Evolutionary conservation across 345 rosid genomes (phyloP).

Genomic region (Boechera retrofracta): DNA sequence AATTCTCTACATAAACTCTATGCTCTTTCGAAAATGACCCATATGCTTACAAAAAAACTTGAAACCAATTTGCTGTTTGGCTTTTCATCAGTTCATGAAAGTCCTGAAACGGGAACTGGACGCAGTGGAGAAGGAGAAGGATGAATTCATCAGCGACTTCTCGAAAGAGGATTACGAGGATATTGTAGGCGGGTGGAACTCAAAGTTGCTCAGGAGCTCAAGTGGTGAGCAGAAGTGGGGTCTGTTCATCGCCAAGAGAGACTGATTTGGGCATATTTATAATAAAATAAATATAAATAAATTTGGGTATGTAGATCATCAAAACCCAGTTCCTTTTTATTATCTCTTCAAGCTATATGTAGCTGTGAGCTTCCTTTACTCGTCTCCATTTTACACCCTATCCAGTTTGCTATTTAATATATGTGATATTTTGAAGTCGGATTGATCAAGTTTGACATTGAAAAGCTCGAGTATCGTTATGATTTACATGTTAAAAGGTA

Average conservation of each 20-base stretch:
- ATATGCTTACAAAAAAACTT: neutral
- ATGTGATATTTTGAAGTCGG: neutral
- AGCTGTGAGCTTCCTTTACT: neutral
- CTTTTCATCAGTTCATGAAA: conserved; percentile 72
- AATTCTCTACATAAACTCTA: neutral
- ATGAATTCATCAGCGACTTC: conserved; percentile 71
- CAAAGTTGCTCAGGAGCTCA: conserved; percentile 70
- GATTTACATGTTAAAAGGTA: too few relatives aligned
- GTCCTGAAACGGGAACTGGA: conserved; percentile 73
- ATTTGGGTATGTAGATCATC: conserved; percentile 7
- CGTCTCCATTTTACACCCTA: neutral
- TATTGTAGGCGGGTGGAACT: conserved; percentile 77
- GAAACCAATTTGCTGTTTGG: neutral
- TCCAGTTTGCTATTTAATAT: conserved; percentile 13
- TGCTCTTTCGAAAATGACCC: neutral
- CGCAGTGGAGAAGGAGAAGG: conserved; percentile 75
- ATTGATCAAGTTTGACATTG: neutral
- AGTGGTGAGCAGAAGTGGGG: conserved; percentile 89
- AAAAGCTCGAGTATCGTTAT: neutral
- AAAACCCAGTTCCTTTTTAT: neutral
- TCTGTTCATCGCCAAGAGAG: conserved; percentile 64
- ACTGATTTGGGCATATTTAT: conserved; percentile 32
- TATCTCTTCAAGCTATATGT: conserved; percentile 21
- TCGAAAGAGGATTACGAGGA: conserved; percentile 80
- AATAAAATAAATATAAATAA: neutral